phyloP scores from a whole-genome alignment of 805 yeast genomes.

The Starmerella roubikii region DNA sequence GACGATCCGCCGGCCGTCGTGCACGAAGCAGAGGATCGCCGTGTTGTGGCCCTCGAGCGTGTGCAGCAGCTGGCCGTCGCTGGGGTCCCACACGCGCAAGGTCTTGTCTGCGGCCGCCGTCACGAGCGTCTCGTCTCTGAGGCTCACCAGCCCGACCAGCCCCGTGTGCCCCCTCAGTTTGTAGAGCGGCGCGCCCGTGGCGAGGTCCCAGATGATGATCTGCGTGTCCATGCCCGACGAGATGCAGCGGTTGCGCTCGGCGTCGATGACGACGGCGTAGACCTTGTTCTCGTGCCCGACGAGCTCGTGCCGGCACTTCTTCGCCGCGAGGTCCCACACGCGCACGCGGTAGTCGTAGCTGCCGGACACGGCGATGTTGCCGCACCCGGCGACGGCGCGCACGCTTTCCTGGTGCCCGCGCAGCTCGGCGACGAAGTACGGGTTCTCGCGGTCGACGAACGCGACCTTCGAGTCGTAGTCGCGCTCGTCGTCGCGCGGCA shows the following conservation, averaged over 20 bases:
- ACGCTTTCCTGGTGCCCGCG: slow-evolving; percentile 71
- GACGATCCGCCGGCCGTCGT: slow-evolving; percentile 68
- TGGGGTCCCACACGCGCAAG: slow-evolving; percentile 84
- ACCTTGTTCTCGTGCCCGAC: slow-evolving; percentile 79
- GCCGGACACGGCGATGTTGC: slow-evolving; percentile 72
- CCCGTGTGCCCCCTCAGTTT: slow-evolving; percentile 80
- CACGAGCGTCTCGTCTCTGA: slow-evolving; percentile 62
- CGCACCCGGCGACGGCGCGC: slow-evolving; percentile 76
- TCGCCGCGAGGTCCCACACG: slow-evolving; percentile 78
- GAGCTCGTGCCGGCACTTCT: slow-evolving; percentile 57
- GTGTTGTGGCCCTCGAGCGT: slow-evolving; percentile 63
- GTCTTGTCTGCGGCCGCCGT: slow-evolving; percentile 96
- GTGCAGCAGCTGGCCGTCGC: slow-evolving; percentile 48
- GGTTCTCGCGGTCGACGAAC: slow-evolving; percentile 25
- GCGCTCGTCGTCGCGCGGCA: slow-evolving; percentile 37
- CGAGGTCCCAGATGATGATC: slow-evolving; percentile 80
- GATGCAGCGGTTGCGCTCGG: slow-evolving; percentile 60
- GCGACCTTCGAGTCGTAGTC: slow-evolving; percentile 21
- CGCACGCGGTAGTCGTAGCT: slow-evolving; percentile 82
- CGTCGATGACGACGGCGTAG: slow-evolving; percentile 76
- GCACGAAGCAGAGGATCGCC: slow-evolving; percentile 88
- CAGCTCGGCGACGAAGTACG: slow-evolving; percentile 54
- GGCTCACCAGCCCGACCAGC: slow-evolving; percentile 72
- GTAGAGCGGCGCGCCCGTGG: slow-evolving; percentile 53
- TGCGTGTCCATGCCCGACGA: slow-evolving; percentile 87